Base-by-base conservation (phyloP, 2,329 filamentous ascomycete species). In the Neofusicoccum sp. region DNA sequence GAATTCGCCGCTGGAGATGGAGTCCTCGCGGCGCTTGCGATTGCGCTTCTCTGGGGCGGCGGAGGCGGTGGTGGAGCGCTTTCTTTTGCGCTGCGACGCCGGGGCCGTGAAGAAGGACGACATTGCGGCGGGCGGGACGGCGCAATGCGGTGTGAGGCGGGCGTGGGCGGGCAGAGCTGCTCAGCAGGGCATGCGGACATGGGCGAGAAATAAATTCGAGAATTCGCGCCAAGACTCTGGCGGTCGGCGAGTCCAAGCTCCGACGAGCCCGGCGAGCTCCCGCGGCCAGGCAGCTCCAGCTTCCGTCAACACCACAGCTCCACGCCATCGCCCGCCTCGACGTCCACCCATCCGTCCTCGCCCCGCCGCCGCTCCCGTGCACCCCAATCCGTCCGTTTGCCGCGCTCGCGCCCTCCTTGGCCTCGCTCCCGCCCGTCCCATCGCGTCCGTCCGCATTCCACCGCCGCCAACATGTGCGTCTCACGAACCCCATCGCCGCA, bases 21-120 rank as follows among this genome's bases (percentile, higher is more conserved):
- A 93, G 68, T 93, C 89, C 70, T 91, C 88, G 72, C 88, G 80
- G 78, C 81, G 75, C 78, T 82, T 59, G 67, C 83, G 83, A 65
- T 83, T 71, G 74, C 85, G 81, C 73, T 88, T 89, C 76, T 87
- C 87, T 1, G 86, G 84, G 5, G 77, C 77, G 56, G 87, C 83
- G 14, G 80, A 73, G 31, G 83, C 82, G 63, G 80, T 77, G 6
- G 81, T 72, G 41, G 74, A 63, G 64, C 93, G 85, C 83, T 98
- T 98, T 71, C 95, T 85, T 84, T 98, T 98, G 81, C 91, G 92
- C 73, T 94, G 90, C 56, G 90, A 89, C 44, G 90, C 90, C 5
- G 95, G 93, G 43, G 89, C 82, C 58, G 93, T 97, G 79, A 99
- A 99, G 79, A 98, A 99, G 43, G 94, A 96, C 44, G 62, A 64